Evolutionary conservation across 345 rosid species (phyloP), one percentile per base, ranked within the genome.

Genomic region (Eucalyptus tenuipes): DNA sequence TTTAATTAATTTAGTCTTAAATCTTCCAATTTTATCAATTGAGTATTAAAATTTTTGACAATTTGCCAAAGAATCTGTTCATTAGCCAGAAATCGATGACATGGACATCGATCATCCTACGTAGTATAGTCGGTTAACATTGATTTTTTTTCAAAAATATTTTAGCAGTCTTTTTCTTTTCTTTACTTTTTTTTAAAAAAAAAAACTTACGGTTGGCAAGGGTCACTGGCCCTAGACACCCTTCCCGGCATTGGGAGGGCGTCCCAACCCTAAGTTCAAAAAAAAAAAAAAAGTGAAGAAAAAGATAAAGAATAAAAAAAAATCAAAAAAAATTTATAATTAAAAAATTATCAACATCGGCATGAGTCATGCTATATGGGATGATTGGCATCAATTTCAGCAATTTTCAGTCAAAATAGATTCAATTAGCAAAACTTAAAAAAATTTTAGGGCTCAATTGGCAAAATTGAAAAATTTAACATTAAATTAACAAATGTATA

Each of bases 121-220:
- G 1, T 52, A 52, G 1, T 52, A 52, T 0, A 52, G 1, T 52
- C 1, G 0, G 10, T 1, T 18, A 0, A 20, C 0, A 0, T 1
- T 52, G 5, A 52, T 52, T 52, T 52, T 52, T 52, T 20, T 20
- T 52, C 1, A 0, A 1, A 18, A 20, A 52, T 52, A 52, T 3
- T 20, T 52, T 52, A 8, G 10, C 4, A 1, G 0, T 2, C 5
- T 22, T 4, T 22, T 55, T 55, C 3, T 55, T 55, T 8, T 8
- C 12, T 55, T 55, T 55, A 22, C 27, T 18, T 53, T 53, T 20
- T 20, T 53, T 18, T 20, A n/a, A n/a, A n/a, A n/a, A n/a, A n/a
- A n/a, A n/a, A 0, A 53, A 22, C 1, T 20, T 55, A 55, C 29
- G 61, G 61, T 55, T 55, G 13, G 29, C 3, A 8, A 24, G 1